phyloP scores from a whole-genome alignment of 1,139 yeast species.

The Yamadazyma pseudoaaseri region DNA sequence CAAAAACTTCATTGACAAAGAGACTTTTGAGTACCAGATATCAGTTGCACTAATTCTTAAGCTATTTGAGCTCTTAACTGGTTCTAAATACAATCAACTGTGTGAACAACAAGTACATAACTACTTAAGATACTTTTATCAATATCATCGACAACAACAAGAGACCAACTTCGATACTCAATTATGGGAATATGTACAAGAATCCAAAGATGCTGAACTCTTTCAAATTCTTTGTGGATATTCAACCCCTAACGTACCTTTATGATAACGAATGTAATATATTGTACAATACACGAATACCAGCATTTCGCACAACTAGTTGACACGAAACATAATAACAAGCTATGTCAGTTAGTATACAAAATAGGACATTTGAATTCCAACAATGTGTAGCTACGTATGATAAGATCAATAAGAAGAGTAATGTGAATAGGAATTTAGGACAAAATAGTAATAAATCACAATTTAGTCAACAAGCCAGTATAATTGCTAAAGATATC shows the following conservation, averaged over 20 bases:
- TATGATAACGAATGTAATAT: conserved; percentile 2
- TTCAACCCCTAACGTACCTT: conserved; percentile 12
- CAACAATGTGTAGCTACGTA: conserved; percentile 78
- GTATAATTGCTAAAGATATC: conserved; percentile 83
- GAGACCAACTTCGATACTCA: conserved; percentile 8
- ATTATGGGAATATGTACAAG: conserved; percentile 14
- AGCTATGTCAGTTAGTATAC: conserved; percentile 36
- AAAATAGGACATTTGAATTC: conserved; percentile 83
- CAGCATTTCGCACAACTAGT: background rate
- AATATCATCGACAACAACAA: conserved; percentile 2
- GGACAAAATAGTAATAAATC: conserved; percentile 36
- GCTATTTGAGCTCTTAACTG: conserved; percentile 9
- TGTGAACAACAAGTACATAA: conserved; percentile 12
- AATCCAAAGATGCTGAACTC: conserved; percentile 10
- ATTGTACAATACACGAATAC: background rate
- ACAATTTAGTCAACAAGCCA: conserved; percentile 79
- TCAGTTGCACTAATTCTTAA: conserved; percentile 5
- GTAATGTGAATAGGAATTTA: background rate
- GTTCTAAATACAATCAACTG: conserved; percentile 8
- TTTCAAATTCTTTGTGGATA: conserved; percentile 17
- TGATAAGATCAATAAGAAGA: conserved; percentile 53
- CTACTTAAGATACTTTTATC: conserved; percentile 10
- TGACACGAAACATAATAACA: background rate
- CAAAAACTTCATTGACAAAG: conserved; percentile 5
- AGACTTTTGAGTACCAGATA: conserved; percentile 3